Conservation (phyloP, 768 basidiomycete species). For the Lentinus tigrinus region DNA sequence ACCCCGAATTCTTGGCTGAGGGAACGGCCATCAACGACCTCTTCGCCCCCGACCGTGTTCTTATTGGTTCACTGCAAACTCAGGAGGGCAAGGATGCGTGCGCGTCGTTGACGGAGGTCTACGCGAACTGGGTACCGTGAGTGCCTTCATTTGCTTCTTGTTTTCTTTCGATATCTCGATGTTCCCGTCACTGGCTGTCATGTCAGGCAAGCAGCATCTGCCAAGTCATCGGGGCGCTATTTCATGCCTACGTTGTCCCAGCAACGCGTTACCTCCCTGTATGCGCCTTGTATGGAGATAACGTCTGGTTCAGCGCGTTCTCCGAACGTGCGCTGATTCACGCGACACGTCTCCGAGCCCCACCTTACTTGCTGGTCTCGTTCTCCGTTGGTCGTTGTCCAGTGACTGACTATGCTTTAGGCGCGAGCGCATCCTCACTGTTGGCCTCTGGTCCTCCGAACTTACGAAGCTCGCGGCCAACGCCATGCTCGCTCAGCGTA, state of each 20-base stretch:
- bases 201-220: too few relatives aligned
- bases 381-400: too few relatives aligned
- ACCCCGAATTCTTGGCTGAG: conserved; percentile 99
- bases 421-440: conserved; percentile 78
- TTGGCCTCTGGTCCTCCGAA: conserved; percentile 98
- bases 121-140: conserved; percentile 96
- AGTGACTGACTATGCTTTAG: conserved; percentile 34
- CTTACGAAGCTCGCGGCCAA: conserved; percentile 98
- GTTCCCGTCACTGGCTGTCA: too few relatives aligned
- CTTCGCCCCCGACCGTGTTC: conserved; percentile 87
- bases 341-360: too few relatives aligned
- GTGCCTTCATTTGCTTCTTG: conserved; percentile 30
- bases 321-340: too few relatives aligned
- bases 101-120: conserved; percentile 71
- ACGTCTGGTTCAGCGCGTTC: too few relatives aligned
- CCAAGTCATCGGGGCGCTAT: neutral
- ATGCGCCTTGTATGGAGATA: too few relatives aligned
- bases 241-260: too few relatives aligned
- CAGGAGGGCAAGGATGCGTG: conserved; percentile 83
- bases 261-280: too few relatives aligned
- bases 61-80: conserved; percentile 94
- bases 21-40: conserved; percentile 95
- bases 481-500: conserved; percentile 98
- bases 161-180: too few relatives aligned
- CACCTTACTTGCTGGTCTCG: too few relatives aligned